Percentiles rank a stretch among this genome's conserved stretches.
Evolutionary conservation across 345 rosid genomes (phyloP).

Genomic region (Populus simonii): DNA sequence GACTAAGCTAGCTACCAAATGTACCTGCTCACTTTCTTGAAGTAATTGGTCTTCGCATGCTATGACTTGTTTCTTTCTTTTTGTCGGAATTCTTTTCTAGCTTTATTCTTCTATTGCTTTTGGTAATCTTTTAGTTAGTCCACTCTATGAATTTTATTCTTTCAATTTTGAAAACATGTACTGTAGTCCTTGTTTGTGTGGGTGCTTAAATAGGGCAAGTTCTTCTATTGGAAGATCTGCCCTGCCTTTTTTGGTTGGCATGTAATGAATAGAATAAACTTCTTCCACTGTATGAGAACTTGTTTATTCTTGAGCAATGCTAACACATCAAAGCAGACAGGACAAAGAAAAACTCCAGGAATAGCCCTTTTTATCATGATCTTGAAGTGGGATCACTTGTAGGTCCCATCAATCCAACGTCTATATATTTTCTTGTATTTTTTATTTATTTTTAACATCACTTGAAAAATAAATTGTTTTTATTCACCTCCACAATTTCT

Average conservation of each 20-base stretch:
- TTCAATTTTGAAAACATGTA: neutral
- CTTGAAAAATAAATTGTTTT: no score
- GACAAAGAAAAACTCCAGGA: no score
- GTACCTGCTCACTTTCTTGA: neutral
- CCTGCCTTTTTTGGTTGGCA: neutral
- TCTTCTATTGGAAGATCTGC: neutral
- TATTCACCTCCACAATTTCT: no score
- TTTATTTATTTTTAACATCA: no score
- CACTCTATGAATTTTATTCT: neutral
- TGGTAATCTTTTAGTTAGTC: neutral
- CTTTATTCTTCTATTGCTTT: neutral
- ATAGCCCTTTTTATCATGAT: no score
- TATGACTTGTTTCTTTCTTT: neutral
- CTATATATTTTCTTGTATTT: no score
- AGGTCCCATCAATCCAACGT: no score
- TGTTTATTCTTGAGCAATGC: no score
- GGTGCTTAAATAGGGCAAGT: neutral
- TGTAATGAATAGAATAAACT: neutral
- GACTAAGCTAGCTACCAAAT: constrained; percentile 2
- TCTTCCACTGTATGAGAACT: no score
- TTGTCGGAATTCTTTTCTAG: neutral
- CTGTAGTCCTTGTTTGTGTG: neutral
- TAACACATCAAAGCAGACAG: no score
- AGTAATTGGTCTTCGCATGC: neutral
- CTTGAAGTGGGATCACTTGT: no score